Evolutionary conservation across 768 basidiomycete genomes (phyloP).

Genomic region (Flagelloscypha sp.): DNA sequence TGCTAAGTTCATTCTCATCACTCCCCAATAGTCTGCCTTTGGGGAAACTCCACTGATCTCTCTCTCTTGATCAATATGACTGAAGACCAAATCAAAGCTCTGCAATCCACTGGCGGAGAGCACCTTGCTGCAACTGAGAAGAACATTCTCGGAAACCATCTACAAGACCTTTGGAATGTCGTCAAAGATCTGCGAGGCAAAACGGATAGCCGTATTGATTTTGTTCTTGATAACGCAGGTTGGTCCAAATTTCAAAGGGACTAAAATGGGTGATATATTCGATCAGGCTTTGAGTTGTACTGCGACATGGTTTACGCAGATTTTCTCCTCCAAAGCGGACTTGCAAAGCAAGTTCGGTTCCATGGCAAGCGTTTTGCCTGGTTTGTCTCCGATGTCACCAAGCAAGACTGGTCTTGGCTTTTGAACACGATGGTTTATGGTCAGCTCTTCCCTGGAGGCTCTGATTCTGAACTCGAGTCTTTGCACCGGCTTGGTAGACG

Average conservation of each 20-base stretch:
- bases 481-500: constrained; percentile 70
- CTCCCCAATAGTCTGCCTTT: constrained; percentile 66
- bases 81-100: constrained; percentile 91
- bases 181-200: constrained; percentile 62
- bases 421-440: constrained; percentile 85
- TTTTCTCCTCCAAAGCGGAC: constrained; percentile 85
- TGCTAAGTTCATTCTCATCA: constrained; percentile 2
- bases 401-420: constrained; percentile 92
- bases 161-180: constrained; percentile 62
- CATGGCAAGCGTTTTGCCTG: constrained; percentile 94
- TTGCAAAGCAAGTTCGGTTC: constrained; percentile 79
- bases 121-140: constrained; percentile 92
- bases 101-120: constrained; percentile 97
- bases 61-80: constrained; percentile 96
- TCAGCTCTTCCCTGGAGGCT: constrained; percentile 80
- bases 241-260: constrained; percentile 72
- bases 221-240: constrained; percentile 83
- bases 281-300: not conserved
- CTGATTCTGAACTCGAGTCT: constrained; percentile 74
- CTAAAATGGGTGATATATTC: too few species aligned
- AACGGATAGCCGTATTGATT: constrained; percentile 69
- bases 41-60: constrained; percentile 96
- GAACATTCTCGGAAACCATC: constrained; percentile 88
- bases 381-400: constrained; percentile 92
- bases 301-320: constrained; percentile 46